Base-by-base conservation (phyloP, 768 basidiomycete species). In the Suillus luteus region DNA sequence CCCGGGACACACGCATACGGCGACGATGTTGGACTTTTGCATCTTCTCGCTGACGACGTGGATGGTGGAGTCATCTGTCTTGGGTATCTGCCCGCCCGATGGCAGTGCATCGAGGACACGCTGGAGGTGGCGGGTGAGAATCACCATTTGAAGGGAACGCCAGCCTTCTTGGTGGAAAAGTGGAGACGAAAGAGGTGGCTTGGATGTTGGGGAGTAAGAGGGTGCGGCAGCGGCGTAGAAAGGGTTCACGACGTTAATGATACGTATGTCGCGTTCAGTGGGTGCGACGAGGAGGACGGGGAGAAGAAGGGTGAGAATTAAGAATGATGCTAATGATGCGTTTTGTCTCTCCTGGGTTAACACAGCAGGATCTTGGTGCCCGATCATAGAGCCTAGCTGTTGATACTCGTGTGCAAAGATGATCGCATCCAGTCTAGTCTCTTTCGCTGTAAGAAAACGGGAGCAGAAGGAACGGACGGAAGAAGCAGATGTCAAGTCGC, bases 241-340 rank as follows among this genome's bases (percentile, higher is more conserved):
- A 2, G 94, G 94, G 64, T 95, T 94, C 71, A 96, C 84, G 46
- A 95, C 81, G 62, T 88, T 88, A 72, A 98, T 80, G 66, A 97
- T 85, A n/a, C 95, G 89, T 48, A 97, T 93, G 66, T 95, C 92
- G 41, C 95, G 84, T 72, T 95, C 95, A n/a, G 83, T 81, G 0
- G 95, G 94, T 0, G 92, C 89, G 31, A 91, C 86, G 17, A 97
- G 85, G 4, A 96, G 78, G 35, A 85, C 81, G 2, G 95, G 94
- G 0, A 96, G 82, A 0, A 97, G 81, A 7, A 92, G 80, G 1
- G 93, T 95, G 8, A 85, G 81, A 6, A 95, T 82, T 62, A 95
- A 78, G 76, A 95, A 96, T 2, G 89, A 90, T 24, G 89, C 88
- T 43, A 92, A 73, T 1, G 88, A 86, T 2, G 77, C 75, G 0